Evolutionary conservation across 176 grass and related monocot genomes (phyloP).

Genomic region (Zea mays): Zm-B73-REFERENCE-NAM-5.0 NC_050096.1:18476001-18476500

Average conservation of each 20-base stretch:
- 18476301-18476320: slow-evolving; percentile 81
- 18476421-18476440: slow-evolving; percentile 71
- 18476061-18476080: slow-evolving; percentile 7
- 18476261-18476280: slow-evolving; percentile 40
- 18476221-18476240: not conserved
- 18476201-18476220: slow-evolving; percentile 30
- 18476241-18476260: too few relatives aligned
- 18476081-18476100: slow-evolving; percentile 18
- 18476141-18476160: not conserved
- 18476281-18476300: slow-evolving; percentile 77
- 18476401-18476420: slow-evolving; percentile 33
- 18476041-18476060: too few relatives aligned
- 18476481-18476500: slow-evolving; percentile 50
- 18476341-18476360: slow-evolving; percentile 29
- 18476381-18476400: slow-evolving; percentile 28
- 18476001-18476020: too few relatives aligned
- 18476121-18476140: slow-evolving; percentile 3
- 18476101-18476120: slow-evolving; percentile 32
- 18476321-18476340: slow-evolving; percentile 90
- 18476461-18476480: slow-evolving; percentile 58
- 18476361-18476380: slow-evolving; percentile 28
- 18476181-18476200: slow-evolving; percentile 25
- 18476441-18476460: slow-evolving; percentile 76
- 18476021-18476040: too few relatives aligned
- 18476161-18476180: not conserved